Evolutionary conservation across 2,329 filamentous ascomycete species (phyloP), one percentile per base, ranked within the genome.

Genomic region (Ceratocystis huliohia): DNA sequence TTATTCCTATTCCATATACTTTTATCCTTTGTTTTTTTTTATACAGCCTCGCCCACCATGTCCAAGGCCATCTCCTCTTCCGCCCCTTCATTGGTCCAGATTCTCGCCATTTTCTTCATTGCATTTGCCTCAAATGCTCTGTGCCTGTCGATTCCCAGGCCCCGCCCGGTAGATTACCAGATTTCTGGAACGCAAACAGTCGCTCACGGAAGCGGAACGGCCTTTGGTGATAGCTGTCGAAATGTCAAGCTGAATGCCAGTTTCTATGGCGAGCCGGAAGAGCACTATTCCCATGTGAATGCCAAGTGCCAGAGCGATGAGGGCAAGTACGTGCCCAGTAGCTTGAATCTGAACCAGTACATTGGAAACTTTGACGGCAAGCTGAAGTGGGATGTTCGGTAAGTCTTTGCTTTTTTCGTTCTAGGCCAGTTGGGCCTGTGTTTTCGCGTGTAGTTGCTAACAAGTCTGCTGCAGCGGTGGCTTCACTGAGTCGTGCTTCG

Each of bases 311-410:
- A 61, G 17, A 25, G 41, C n/a, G 44, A 45, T 17, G 53, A 48
- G 13, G 67, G 53, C 53, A 61, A 56, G 13, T 62, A 62, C 22
- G 48, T 28, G n/a, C 22, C 28, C n/a, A 63, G 53, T 15, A 61
- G 20, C n/a, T 15, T 66, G 22, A 44, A 68, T 17, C 41, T 68
- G 20, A 57, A 62, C 37, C 15, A 46, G 20, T 48, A 37, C 41
- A 62, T 68, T 25, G 59, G 64, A 22, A 68, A 68, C n/a, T 66
- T 66, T 46, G 61, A 68, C 44, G 67, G 67, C 50, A 57, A 68
- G 61, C 46, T 68, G n/a, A 46, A 50, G 25, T 68, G 67, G 67
- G 67, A 68, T 30, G 45, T 30, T 13, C 41, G 44, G 67, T 68
- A 61, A 68, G 67, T 68, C 7, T 41, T 41, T 25, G 7, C 41